Conservation (phyloP, 306 rosid species). For the Castanospermum australe region DNA sequence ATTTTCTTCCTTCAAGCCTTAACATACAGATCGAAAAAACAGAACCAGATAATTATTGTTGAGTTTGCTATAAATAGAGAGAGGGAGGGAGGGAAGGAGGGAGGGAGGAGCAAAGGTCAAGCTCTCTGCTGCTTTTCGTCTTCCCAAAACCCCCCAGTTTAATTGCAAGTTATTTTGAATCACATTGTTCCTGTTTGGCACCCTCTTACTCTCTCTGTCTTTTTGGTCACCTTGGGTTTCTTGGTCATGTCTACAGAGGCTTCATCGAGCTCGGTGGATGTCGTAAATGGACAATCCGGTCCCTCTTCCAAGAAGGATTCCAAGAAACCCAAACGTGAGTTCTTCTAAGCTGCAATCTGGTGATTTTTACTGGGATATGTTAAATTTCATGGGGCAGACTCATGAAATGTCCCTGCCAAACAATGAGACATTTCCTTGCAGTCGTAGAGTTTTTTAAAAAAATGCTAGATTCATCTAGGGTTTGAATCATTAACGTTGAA, state of each 20-base stretch:
- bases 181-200: neutral
- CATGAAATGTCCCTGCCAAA: neutral
- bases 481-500: neutral
- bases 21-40: neutral
- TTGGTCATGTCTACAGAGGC: conserved; percentile 26
- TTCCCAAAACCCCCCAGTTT: neutral
- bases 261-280: conserved; percentile 19
- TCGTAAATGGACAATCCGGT: conserved; percentile 16
- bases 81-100: neutral
- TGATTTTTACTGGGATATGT: neutral
- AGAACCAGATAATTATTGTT: neutral
- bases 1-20: neutral
- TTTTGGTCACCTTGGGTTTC: conserved; percentile 14
- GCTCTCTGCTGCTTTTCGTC: neutral
- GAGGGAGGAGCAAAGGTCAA: neutral
- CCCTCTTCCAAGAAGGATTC: conserved; percentile 31
- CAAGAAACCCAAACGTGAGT: conserved; percentile 38
- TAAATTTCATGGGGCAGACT: neutral
- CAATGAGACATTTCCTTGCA: neutral
- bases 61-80: neutral
- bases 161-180: neutral
- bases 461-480: neutral
- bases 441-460: neutral
- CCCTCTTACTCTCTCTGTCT: neutral
- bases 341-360: neutral